Percentiles rank a stretch among this genome's conserved stretches.
Conservation (phyloP, 768 basidiomycete genomes). For the Pholiota molesta region DNA sequence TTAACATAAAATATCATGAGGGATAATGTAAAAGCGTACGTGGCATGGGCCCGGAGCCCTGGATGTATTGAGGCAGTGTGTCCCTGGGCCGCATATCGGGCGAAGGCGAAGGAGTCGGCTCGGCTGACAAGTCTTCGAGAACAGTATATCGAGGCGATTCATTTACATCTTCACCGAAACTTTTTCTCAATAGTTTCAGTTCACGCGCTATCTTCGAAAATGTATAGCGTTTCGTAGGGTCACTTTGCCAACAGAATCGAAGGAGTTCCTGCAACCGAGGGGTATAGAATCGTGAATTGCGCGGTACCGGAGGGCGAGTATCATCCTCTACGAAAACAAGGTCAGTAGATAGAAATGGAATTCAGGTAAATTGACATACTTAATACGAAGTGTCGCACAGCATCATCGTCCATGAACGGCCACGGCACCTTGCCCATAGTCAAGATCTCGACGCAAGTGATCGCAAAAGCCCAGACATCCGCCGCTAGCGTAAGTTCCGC, state of each 20-base stretch:
- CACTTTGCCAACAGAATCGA: conserved; percentile 56
- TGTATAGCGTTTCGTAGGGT: conserved; percentile 52
- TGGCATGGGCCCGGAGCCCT: conserved; percentile 10
- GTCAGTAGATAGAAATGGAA: conserved; percentile 15
- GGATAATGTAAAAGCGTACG: conserved; percentile 16
- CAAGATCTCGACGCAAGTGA: conserved; percentile 69
- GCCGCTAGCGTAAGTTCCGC: conserved; percentile 49
- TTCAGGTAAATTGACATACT: conserved; percentile 37
- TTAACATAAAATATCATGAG: background rate
- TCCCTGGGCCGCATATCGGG: conserved; percentile 35
- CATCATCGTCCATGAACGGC: conserved; percentile 51
- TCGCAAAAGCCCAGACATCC: conserved; percentile 75
- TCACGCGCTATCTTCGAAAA: conserved; percentile 55
- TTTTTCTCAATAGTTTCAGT: conserved; percentile 48
- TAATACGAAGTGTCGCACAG: conserved; percentile 54
- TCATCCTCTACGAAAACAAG: conserved; percentile 43
- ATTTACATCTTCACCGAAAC: conserved; percentile 34
- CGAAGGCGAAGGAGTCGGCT: conserved; percentile 27
- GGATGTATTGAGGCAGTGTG: conserved; percentile 24
- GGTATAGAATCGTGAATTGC: conserved; percentile 39
- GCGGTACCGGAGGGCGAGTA: conserved; percentile 53
- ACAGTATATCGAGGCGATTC: conserved; percentile 24
- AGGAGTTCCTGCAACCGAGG: conserved; percentile 49
- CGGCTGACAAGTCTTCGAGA: conserved; percentile 16
- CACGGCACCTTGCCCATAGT: conserved; percentile 67